Evolutionary conservation across 768 basidiomycete species (phyloP).

Genomic region (Baorangia bicolor): DNA sequence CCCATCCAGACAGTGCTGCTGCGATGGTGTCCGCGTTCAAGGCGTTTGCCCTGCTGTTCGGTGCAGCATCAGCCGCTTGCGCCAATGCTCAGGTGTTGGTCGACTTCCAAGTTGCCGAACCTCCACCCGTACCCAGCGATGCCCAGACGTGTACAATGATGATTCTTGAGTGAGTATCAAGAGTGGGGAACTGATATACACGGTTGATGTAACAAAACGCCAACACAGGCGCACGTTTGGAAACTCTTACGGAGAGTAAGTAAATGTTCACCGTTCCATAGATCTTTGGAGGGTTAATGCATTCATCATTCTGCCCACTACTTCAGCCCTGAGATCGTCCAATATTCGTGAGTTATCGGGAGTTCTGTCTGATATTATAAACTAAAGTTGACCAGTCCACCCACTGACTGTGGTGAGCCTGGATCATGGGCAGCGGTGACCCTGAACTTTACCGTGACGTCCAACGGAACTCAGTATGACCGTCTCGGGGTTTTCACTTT

Average conservation of each 20-base stretch:
- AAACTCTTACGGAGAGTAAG: constrained; percentile 66
- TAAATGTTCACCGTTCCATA: constrained; percentile 1
- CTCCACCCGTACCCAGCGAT: constrained; percentile 62
- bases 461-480: constrained; percentile 77
- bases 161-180: constrained; percentile 54
- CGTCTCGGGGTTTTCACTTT: constrained; percentile 72
- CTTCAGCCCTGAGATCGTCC: constrained; percentile 59
- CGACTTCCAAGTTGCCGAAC: constrained; percentile 73
- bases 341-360: constrained; percentile 47
- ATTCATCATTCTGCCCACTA: neutral
- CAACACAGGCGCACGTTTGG: constrained; percentile 63
- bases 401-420: constrained; percentile 63
- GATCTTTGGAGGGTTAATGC: neutral
- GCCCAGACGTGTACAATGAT: constrained; percentile 62
- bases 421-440: constrained; percentile 77
- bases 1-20: constrained; percentile 1
- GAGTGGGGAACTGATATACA: neutral
- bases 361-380: neutral
- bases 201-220: neutral
- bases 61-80: constrained; percentile 5
- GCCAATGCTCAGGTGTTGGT: constrained; percentile 36
- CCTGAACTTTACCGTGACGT: constrained; percentile 74
- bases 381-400: constrained; percentile 48
- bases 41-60: constrained; percentile 13
- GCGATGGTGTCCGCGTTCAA: constrained; percentile 23